A percentile compares a stretch with the other conserved stretches of the same genome.
Evolutionary conservation across 2,329 filamentous ascomycete species (phyloP).

Genomic region (Clonostachys rosea): DNA sequence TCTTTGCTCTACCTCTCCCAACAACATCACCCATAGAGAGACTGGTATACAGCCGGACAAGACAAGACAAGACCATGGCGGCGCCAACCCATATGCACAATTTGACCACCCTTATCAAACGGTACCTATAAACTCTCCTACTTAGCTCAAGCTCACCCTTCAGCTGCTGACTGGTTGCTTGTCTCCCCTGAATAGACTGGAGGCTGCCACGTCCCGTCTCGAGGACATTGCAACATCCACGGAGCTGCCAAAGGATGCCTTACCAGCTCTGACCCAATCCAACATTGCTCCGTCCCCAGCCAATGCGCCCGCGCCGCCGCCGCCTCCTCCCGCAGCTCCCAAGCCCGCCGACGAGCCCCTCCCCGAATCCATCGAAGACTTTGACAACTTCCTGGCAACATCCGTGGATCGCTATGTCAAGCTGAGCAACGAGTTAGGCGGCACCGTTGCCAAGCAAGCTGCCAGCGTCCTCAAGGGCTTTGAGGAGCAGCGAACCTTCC

Average conservation of each 20-base stretch:
- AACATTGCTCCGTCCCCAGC: slow-evolving; percentile 21
- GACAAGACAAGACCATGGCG: slow-evolving; percentile 46
- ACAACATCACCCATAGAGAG: too few species aligned
- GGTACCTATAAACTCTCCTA: slow-evolving; percentile 48
- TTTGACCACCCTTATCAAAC: slow-evolving; percentile 94
- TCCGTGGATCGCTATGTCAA: slow-evolving; percentile 76
- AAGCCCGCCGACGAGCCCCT: slow-evolving; percentile 49
- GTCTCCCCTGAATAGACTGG: slow-evolving; percentile 59
- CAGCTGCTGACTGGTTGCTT: background rate
- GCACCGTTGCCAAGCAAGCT: slow-evolving; percentile 72
- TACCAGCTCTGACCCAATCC: slow-evolving; percentile 33
- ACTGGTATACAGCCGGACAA: too few species aligned
- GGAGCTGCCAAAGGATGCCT: slow-evolving; percentile 48
- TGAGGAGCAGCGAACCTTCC: slow-evolving; percentile 78
- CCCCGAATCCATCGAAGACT: slow-evolving; percentile 79
- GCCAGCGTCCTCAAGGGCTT: slow-evolving; percentile 61
- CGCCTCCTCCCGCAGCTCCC: slow-evolving; percentile 15
- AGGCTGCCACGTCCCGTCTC: slow-evolving; percentile 91
- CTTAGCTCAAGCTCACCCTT: background rate
- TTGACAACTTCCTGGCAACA: slow-evolving; percentile 71
- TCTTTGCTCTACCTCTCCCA: too few species aligned
- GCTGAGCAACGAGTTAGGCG: slow-evolving; percentile 73
- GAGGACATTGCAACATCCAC: slow-evolving; percentile 90
- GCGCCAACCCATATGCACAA: slow-evolving; percentile 88
- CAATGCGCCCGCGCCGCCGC: slow-evolving; percentile 16